A percentile compares a stretch with the other conserved stretches of the same genome.
phyloP scores from a whole-genome alignment of 176 grass and related monocot genomes.

The maize (Zea mays) region Zm-B73-REFERENCE-NAM-5.0 NC_050097.1:211000001-211000500 shows the following conservation, averaged over 20 bases:
- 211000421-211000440: constrained; percentile 22
- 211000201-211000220: constrained; percentile 68
- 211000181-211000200: constrained; percentile 78
- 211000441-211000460: constrained; percentile 50
- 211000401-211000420: background rate
- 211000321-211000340: constrained; percentile 53
- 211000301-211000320: constrained; percentile 41
- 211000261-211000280: constrained; percentile 71
- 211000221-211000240: constrained; percentile 62
- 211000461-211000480: constrained; percentile 42
- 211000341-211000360: constrained; percentile 27
- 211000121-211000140: no score
- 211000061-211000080: no score
- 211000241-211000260: constrained; percentile 68
- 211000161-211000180: constrained; percentile 53
- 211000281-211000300: constrained; percentile 39
- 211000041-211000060: no score
- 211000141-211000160: no score
- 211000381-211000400: constrained; percentile 25
- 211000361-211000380: background rate
- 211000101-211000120: no score
- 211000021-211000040: no score
- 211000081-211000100: no score
- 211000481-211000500: constrained; percentile 56
- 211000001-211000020: no score